phyloP scores from a whole-genome alignment of 768 basidiomycete genomes.

The Mycena galopus region DNA sequence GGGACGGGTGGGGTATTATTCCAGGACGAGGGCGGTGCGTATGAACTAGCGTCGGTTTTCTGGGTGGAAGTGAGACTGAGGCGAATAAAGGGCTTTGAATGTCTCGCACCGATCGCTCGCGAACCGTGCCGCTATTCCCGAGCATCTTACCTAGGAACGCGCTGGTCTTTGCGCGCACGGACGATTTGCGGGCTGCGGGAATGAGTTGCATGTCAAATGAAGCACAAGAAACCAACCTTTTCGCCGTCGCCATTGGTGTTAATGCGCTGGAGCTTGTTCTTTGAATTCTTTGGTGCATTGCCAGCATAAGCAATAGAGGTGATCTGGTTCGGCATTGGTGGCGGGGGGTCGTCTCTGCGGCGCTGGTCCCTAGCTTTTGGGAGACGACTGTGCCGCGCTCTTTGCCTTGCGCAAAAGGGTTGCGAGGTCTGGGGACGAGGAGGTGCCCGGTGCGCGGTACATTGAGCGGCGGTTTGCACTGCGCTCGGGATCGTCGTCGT shows the following conservation, averaged over 20 bases:
- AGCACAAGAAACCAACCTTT: conserved; percentile 18
- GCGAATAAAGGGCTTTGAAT: conserved; percentile 16
- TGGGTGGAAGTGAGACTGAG: conserved; percentile 43
- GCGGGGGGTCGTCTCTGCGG: conserved; percentile 26
- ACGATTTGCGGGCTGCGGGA: conserved; percentile 64
- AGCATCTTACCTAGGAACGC: conserved; percentile 86
- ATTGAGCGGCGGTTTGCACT: conserved; percentile 87
- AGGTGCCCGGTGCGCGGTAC: conserved; percentile 90
- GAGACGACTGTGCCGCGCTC: conserved; percentile 67
- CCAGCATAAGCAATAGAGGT: conserved; percentile 27
- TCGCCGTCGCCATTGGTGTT: conserved; percentile 34
- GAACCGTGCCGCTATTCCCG: conserved; percentile 67
- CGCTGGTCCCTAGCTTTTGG: conserved; percentile 52
- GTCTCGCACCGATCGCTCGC: conserved; percentile 76
- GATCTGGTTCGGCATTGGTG: conserved; percentile 29
- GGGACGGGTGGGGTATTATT: conserved; percentile 60
- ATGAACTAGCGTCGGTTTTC: conserved; percentile 63
- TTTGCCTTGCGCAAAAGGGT: conserved; percentile 89
- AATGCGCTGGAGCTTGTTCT: conserved; percentile 41
- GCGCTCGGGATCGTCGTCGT: conserved; percentile 73
- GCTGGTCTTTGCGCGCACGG: conserved; percentile 83
- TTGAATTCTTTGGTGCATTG: conserved; percentile 50
- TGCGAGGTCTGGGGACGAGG: conserved; percentile 92
- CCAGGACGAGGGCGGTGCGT: conserved; percentile 10
- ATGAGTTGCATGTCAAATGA: background rate